Evolutionary conservation across 805 yeast species (phyloP), one percentile per base, ranked within the genome.

Genomic region (Kodamaea hsintzibuensis): DNA sequence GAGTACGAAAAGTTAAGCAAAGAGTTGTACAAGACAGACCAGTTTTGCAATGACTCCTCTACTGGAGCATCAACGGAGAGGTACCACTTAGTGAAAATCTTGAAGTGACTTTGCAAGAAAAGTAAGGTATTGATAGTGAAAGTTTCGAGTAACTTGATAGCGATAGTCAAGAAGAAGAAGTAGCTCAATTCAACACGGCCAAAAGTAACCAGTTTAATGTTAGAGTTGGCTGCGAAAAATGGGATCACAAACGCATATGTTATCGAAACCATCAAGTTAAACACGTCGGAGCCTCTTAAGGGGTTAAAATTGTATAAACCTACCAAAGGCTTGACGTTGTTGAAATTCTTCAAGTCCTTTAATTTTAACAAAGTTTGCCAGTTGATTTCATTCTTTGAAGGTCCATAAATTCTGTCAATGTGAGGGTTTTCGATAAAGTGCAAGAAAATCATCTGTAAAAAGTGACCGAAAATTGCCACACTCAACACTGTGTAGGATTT

Each of bases 401-500:
- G 87, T 1, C 80, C 80, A 63, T 85, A 89, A 14, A 87, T 88
- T 71, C 86, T 88, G 55, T 88, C 91, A 61, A 89, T 89, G 69
- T 89, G 96, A 27, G 96, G 96, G 61, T 86, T 88, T 68, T 89
- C 96, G 48, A 89, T 91, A 57, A 76, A 77, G 58, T 84, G 84
- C 67, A 89, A 73, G 62, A 89, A 89, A 22, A 83, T 76, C 79
- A 89, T 89, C 67, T 89, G 96, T 52, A 82, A 74, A 51, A 86
- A 79, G 68, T 89, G 96, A 9, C 95, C 96, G 55, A 83, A 69
- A 13, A 89, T 71, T 0, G 96, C 88, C 30, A 87, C 85, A 13
- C 81, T 69, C 57, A 89, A 76, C 5, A 89, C 85, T 7, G 86
- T 79, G 62, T 88, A 88, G 19, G 90, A 85, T 58, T 88, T 85